Evolutionary conservation across 768 basidiomycete species (phyloP), one percentile per base, ranked within the genome.

Genomic region (Steccherinum ochraceum): DNA sequence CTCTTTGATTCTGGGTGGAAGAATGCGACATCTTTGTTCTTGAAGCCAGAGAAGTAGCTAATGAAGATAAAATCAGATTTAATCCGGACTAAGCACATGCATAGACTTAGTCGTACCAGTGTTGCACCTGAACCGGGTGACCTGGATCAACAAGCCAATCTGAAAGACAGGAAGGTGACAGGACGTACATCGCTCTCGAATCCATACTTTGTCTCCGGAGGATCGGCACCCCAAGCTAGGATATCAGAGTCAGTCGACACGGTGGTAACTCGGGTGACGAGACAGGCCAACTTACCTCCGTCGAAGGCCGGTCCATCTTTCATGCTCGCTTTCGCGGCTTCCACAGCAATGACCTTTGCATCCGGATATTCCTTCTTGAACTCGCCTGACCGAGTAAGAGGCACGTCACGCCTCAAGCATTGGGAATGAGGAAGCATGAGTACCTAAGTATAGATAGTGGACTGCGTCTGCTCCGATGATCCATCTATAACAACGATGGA

Each of bases 11-110:
- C 70, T 12, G 71, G 67, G 60, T 95, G 92, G 52, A 86, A 77
- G 67, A 90, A 92, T 0, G 90, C 88, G 12, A 93, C 79, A 48
- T 94, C 92, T 61, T 88, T 86, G 62, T 89, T 89, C 53, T 68
- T 71, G 60, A 80, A 78, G 1, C 84, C 84, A 10, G 82, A 72
- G 62, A 89, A 88, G 60, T 85, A 87, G 57, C 83, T 84, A 52
- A 45, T 35, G 16, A n/a, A n/a, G n/a, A n/a, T n/a, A n/a, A n/a
- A n/a, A n/a, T n/a, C n/a, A n/a, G n/a, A n/a, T n/a, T n/a, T n/a
- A n/a, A n/a, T n/a, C n/a, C n/a, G n/a, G n/a, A n/a, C n/a, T n/a
- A n/a, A n/a, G n/a, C n/a, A n/a, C n/a, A n/a, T n/a, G n/a, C n/a
- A n/a, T n/a, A n/a, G n/a, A n/a, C n/a, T n/a, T 35, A 35, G 30